Evolutionary conservation across 2,329 filamentous ascomycete species (phyloP), one percentile per base, ranked within the genome.

Genomic region (Penicillium concentricum): DNA sequence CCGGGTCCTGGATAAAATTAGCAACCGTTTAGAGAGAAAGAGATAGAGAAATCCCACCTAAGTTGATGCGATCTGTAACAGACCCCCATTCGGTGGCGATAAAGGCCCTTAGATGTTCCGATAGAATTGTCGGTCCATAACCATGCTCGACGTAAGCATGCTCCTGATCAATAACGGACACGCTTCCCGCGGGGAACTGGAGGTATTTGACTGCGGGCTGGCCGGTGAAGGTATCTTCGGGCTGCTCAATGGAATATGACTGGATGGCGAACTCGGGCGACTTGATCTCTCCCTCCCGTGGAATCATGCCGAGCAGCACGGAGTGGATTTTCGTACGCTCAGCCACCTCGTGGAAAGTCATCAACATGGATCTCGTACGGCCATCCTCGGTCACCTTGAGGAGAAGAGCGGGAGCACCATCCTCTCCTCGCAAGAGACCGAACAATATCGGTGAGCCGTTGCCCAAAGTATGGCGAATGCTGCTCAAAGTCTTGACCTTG

Each of bases 21-120:
- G 62, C 37, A 49, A 10, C 7, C 10, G 20, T 38, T 43, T 6
- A 28, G 43, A 16, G 3, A 43, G 10, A 13, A n/a, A 42, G 22
- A 43, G 15, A 51, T 20, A 55, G 38, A 22, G 42, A 30, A 20
- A 57, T 2, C 75, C 71, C 75, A 80, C 81, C 79, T 52, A 95
- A 81, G 64, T 96, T 96, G 68, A 96, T 81, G 37, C 92, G 85
- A 74, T 97, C 92, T 2, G 90, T 91, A 16, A 95, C 79, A 41
- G 87, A 90, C 47, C 91, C 90, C 63, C 87, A 86, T 59, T 88
- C 84, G 62, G 89, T 90, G 56, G 91, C 87, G 32, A 90, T 81
- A 51, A 95, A 82, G 18, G 95, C 81, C 28, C 91, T 85, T 59
- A 96, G 77, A 64, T 84, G 84, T 67, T 94, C 88, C 0, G 91